phyloP scores from a whole-genome alignment of 176 grass and related monocot genomes.

The Rhynchospora pubera region DNA sequence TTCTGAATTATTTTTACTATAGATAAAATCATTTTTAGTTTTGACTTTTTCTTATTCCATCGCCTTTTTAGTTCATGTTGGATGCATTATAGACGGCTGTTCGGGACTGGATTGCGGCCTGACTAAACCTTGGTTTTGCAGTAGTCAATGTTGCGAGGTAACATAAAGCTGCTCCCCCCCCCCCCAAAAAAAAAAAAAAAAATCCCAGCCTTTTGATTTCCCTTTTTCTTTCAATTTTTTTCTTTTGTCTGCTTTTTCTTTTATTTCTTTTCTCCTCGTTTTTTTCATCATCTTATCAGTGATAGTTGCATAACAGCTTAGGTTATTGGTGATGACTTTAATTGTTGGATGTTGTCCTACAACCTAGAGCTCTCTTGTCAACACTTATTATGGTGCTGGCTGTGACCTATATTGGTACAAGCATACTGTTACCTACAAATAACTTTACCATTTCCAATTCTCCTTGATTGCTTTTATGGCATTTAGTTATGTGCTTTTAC shows the following conservation, averaged over 20 bases:
- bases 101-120: slow-evolving; percentile 28
- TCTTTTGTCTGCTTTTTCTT: neutral
- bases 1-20: neutral
- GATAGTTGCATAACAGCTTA: neutral
- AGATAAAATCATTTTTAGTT: slow-evolving; percentile 11
- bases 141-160: slow-evolving; percentile 58
- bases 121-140: slow-evolving; percentile 60
- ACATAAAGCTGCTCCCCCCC: neutral
- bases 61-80: slow-evolving; percentile 59
- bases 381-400: neutral
- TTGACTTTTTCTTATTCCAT: slow-evolving; percentile 17
- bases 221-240: neutral
- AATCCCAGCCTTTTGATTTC: neutral
- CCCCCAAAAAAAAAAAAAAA: too few species aligned
- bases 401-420: neutral
- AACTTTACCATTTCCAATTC: neutral
- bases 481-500: neutral
- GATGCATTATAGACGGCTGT: slow-evolving; percentile 39
- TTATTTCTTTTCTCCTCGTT: neutral
- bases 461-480: neutral
- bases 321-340: neutral
- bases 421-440: neutral
- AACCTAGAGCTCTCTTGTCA: neutral
- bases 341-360: neutral
- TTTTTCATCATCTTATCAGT: neutral